Evolutionary conservation across 768 basidiomycete species (phyloP), one percentile per base, ranked within the genome.

Genomic region (Hericium alpestre): DNA sequence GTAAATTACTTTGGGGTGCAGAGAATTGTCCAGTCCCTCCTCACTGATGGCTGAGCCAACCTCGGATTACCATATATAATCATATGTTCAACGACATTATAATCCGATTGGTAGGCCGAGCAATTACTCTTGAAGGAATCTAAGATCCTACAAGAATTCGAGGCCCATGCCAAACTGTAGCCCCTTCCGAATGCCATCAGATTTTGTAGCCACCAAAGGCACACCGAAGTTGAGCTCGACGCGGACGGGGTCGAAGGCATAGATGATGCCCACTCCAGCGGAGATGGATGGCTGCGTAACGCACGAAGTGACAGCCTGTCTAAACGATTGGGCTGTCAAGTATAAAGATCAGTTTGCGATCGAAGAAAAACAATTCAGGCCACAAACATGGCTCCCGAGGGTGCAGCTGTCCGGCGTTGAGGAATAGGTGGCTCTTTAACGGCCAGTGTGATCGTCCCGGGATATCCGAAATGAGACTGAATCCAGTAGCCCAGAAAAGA

Each of bases 141-240:
- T 46, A 20, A 46, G 11, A 7, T 18, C n/a, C 43, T 46, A 92
- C 66, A 90, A 65, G 72, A 91, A 90, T 61, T 89, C 86, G 56
- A 91, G 65, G 1, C 88, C 91, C 61, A 93, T 79, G 3, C 91
- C 91, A 25, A 90, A 79, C 69, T 89, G 89, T 48, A 91, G 71
- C 8, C 91, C 92, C 64, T 79, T 82, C 64, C 81, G 76, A 56
- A 70, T 64, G 9, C 81, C 82, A 68, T 90, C 92, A 55, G 80
- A 81, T 64, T 74, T 79, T 48, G 79, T 80, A 2, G 82, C 79
- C 2, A 85, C 78, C 3, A 96, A 73, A 5, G 93, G 93, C 38
- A 95, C 75, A 7, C 92, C 90, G 60, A 95, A 79, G 68, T 94
- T 95, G 58, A 91, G 74, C 69, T 96, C 93, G 25, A 92, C 76